Evolutionary conservation across 768 basidiomycete genomes (phyloP), one percentile per base, ranked within the genome.

Genomic region (Dictyophora rubrovolvata): DNA sequence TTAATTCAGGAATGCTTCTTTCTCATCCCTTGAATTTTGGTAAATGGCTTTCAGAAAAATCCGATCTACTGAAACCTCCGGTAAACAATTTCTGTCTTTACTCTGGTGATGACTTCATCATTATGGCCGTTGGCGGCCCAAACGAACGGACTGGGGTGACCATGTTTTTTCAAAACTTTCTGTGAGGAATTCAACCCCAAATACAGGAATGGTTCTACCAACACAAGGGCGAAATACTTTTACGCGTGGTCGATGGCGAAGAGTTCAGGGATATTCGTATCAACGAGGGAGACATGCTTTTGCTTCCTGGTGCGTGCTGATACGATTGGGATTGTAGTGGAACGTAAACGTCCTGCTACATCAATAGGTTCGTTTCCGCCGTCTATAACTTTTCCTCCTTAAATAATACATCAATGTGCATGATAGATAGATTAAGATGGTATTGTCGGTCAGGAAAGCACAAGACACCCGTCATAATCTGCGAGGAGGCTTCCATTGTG

Each of bases 121-220:
- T 95, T n/a, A 98, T 99, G 95, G 90, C 80, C 6, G 84, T 98
- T 21, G 94, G 96, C 9, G 96, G 95, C 0, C 95, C 95, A 0
- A 99, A 99, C 68, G 85, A 91, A 68, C 76, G 95, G 42, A 51
- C 14, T 8, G 42, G 48, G 47, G 6, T 16, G 10, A 48, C 20
- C 52, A 34, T n/a, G 9, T n/a, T 9, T n/a, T 28, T 60, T 52
- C 7, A 10, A 20, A 5, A 14, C 21, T 9, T 34, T 56, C 18
- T 28, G 23, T 42, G 14, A 17, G 46, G 34, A 5, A 12, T 46
- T 49, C 6, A n/a, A 42, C 28, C 54, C 20, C 5, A 11, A n/a
- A 54, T 16, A 47, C 53, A 92, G 87, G 95, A 98, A 72, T 97
- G 93, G 94, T 98, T 97, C 72, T 97, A 93, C 72, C 95, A 99